Base-by-base conservation (phyloP, 2,329 filamentous ascomycete genomes). In the Colletotrichum musae region DNA sequence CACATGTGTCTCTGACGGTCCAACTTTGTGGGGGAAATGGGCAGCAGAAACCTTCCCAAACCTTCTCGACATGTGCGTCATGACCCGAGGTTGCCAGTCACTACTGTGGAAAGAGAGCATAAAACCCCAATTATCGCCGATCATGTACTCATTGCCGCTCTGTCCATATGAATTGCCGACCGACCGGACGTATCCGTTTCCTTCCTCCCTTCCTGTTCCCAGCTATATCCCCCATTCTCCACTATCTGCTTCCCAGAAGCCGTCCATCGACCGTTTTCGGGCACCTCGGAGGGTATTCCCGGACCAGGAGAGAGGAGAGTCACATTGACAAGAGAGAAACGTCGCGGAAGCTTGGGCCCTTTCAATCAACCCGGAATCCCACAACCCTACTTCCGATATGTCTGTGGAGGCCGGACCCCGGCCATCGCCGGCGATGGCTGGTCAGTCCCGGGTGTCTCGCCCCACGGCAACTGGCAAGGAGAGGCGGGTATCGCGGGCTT, bases 401-500 rank as follows among this genome's bases (percentile, higher is more conserved):
- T 66, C 66, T 43, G 54, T 66, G 24, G 62, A 66, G 32, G 39
- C 62, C 43, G 43, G 60, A 13, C 41, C 60, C 9, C 60, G 60
- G 24, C 51, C 48, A 53, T 62, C 60, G 60, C 59, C 64, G 52
- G 47, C 26, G 18, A 12, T 51, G 52, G 41, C 52, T 43, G 57
- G 56, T 12, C 41, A 58, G 48, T 48, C 66, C 62, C 62, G 56
- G 16, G 15, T 56, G 18, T 32, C 66, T n/a, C 66, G 64, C 26
- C 36, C 56, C 39, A 41, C 66, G 66, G 66, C 66, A 39, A 66
- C 56, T 69, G 66, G 62, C 24, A 74, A 73, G 47, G 74, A 69
- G 32, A 77, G 78, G 72, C 74, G 77, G 64, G 76, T 78, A 43
- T 78, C 76, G 50, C 72, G 77, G 48, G 77, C 77, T 6, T 78